A percentile compares a stretch with the other conserved stretches of the same genome.
These are phyloP conservation scores for Musa schizocarpa DNA, from an alignment of 176 grass and related monocot species.

Conservation along the genomic window DNA sequence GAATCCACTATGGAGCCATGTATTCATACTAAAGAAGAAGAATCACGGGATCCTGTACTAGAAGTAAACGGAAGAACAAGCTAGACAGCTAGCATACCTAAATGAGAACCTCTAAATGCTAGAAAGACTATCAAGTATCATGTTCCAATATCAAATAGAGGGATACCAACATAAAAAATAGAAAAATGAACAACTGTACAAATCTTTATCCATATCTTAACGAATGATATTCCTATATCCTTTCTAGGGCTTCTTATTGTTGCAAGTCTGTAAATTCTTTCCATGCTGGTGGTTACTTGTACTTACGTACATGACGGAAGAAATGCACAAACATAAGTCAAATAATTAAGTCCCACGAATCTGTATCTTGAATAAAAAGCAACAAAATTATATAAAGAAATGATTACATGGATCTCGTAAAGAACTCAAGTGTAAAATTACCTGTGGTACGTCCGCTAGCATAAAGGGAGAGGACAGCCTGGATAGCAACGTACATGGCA, in stretches of 20 bases:
- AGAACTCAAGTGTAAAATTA: neutral
- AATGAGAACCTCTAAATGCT: neutral
- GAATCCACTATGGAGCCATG: too few species aligned
- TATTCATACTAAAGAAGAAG: too few species aligned
- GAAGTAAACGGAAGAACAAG: neutral
- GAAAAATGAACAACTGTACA: neutral
- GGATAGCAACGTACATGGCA: slow-evolving; percentile 10
- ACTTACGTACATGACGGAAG: neutral
- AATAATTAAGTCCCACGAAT: neutral
- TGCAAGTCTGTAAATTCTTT: too few species aligned
- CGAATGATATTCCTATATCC: neutral
- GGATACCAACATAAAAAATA: neutral
- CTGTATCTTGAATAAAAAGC: neutral
- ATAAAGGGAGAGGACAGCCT: slow-evolving; percentile 18
- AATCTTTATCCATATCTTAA: neutral
- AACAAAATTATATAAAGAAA: neutral
- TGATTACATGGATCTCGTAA: neutral
- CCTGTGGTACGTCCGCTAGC: slow-evolving; percentile 17
- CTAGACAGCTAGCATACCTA: neutral
- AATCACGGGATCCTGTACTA: too few species aligned
- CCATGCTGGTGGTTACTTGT: too few species aligned
- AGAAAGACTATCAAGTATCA: neutral
- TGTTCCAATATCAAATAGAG: too few species aligned
- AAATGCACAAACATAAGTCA: neutral
- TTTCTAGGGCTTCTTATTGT: neutral